Percentiles rank a stretch among this genome's conserved stretches.
phyloP scores from a whole-genome alignment of 768 basidiomycete species.

The Xerocomellus amylosporus region DNA sequence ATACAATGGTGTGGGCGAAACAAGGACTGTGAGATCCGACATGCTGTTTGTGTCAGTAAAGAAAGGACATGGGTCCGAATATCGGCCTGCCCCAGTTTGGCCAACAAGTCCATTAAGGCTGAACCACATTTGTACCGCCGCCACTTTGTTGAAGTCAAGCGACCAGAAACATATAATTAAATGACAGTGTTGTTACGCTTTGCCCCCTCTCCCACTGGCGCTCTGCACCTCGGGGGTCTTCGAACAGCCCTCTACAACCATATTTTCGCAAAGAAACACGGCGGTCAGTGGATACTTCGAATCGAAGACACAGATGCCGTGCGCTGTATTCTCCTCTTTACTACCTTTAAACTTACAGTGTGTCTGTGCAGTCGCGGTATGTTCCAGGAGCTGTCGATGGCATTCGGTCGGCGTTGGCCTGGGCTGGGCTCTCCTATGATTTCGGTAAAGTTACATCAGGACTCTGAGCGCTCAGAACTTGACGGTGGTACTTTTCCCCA shows the following conservation, averaged over 20 bases:
- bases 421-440: conserved; percentile 92
- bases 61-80: neutral
- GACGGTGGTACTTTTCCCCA: neutral
- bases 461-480: neutral
- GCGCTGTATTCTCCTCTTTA: conserved; percentile 24
- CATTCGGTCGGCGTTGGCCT: conserved; percentile 70
- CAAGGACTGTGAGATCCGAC: conserved; percentile 34
- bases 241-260: conserved; percentile 94
- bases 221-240: conserved; percentile 91
- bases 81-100: too few relatives aligned
- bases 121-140: neutral
- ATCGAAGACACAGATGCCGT: conserved; percentile 97
- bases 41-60: conserved; percentile 9
- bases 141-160: neutral
- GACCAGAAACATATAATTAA: neutral
- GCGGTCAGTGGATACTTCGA: conserved; percentile 87
- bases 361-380: conserved; percentile 56
- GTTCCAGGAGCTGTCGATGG: conserved; percentile 85
- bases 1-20: conserved; percentile 30
- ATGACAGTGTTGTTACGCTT: conserved; percentile 76
- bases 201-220: conserved; percentile 95
- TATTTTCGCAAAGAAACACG: conserved; percentile 73
- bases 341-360: neutral
- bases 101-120: too few relatives aligned
- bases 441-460: conserved; percentile 55